A percentile compares a stretch with the other conserved stretches of the same genome.
Conservation (phyloP, 768 basidiomycete genomes). For the Lactarius hengduanensis region DNA sequence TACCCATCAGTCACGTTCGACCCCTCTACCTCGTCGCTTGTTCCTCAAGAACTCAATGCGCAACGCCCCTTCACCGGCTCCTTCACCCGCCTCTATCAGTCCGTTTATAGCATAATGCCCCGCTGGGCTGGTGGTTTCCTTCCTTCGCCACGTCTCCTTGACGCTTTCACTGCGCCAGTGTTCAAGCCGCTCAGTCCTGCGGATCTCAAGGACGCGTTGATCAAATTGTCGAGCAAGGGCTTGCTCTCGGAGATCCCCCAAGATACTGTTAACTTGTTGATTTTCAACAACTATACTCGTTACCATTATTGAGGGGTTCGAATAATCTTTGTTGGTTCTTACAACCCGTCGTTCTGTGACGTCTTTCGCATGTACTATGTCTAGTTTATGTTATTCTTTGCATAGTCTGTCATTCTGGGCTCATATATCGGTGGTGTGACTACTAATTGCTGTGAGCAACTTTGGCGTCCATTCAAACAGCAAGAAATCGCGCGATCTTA, state of each 20-base stretch:
- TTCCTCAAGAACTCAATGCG: slow-evolving; percentile 38
- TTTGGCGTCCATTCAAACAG: too few relatives aligned
- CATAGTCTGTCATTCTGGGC: not conserved
- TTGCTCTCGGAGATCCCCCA: slow-evolving; percentile 47
- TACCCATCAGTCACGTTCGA: slow-evolving; percentile 65
- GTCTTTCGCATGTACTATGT: slow-evolving; percentile 4
- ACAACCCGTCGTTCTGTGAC: slow-evolving; percentile 8
- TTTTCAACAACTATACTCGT: slow-evolving; percentile 41
- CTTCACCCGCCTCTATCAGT: slow-evolving; percentile 49
- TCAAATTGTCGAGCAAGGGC: slow-evolving; percentile 55
- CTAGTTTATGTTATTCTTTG: slow-evolving; percentile 5
- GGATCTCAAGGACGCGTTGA: slow-evolving; percentile 74
- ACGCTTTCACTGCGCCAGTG: slow-evolving; percentile 40
- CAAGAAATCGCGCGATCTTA: too few relatives aligned
- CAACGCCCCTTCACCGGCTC: slow-evolving; percentile 39
- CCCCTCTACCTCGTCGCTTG: slow-evolving; percentile 41
- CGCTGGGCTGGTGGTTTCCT: slow-evolving; percentile 54
- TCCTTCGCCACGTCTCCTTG: slow-evolving; percentile 48
- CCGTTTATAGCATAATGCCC: slow-evolving; percentile 54
- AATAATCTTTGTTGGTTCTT: not conserved
- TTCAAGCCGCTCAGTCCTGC: slow-evolving; percentile 54
- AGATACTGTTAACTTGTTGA: slow-evolving; percentile 65
- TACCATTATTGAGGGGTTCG: not conserved
- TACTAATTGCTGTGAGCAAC: too few relatives aligned
- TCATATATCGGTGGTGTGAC: not conserved